Evolutionary conservation across 768 basidiomycete species (phyloP).

Genomic region (Leucocoprinus leucothites): DNA sequence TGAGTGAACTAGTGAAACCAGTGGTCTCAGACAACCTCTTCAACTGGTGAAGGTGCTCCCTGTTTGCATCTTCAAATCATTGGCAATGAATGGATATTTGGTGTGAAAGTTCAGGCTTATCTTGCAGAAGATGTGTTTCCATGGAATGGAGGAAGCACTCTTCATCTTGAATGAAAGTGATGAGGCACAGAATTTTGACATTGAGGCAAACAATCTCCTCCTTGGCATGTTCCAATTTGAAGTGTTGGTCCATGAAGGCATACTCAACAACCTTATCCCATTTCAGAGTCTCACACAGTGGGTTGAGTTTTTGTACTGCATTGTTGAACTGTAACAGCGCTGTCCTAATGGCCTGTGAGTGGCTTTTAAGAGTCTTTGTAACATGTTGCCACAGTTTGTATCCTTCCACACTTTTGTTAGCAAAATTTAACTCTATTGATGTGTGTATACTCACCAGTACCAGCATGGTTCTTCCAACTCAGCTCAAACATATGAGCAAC

Average conservation of each 20-base stretch:
- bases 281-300: not conserved
- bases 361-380: not conserved
- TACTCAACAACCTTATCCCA: slow-evolving; percentile 8
- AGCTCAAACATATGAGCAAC: slow-evolving; percentile 23
- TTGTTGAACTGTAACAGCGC: slow-evolving; percentile 5
- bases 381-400: not conserved
- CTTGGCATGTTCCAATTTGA: slow-evolving; percentile 7
- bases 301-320: not conserved
- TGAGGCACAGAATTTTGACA: slow-evolving; percentile 5
- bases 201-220: slow-evolving; percentile 11
- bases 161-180: slow-evolving; percentile 8
- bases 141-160: not conserved
- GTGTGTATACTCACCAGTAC: slow-evolving; percentile 19
- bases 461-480: slow-evolving; percentile 22
- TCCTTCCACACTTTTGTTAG: not conserved
- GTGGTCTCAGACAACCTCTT: not conserved
- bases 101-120: not conserved
- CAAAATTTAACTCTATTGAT: not conserved
- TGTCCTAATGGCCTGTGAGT: slow-evolving; percentile 5
- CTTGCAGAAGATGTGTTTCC: not conserved
- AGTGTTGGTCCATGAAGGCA: slow-evolving; percentile 5
- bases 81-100: not conserved
- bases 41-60: not conserved
- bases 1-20: not conserved
- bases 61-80: not conserved